Conservation (phyloP, 345 rosid genomes). For the Erucastrum elatum region DNA sequence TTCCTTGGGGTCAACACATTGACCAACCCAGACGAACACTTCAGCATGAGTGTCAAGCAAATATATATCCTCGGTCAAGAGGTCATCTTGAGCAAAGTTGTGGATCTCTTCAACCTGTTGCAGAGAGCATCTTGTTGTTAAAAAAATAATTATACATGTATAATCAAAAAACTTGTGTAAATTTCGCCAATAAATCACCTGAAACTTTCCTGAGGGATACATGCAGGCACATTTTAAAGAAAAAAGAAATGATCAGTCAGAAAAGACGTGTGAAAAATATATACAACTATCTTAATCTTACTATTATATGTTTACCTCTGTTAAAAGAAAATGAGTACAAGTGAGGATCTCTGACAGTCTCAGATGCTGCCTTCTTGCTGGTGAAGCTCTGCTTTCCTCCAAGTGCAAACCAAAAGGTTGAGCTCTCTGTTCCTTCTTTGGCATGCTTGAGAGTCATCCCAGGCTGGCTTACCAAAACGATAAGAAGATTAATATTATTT, state of each 20-base stretch:
- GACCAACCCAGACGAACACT: conserved; percentile 98
- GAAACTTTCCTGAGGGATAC: conserved; percentile 71
- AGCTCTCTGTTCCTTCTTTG: conserved; percentile 98
- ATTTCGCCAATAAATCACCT: conserved; percentile 57
- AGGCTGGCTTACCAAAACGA: conserved; percentile 59
- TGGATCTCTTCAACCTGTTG: conserved; percentile 84
- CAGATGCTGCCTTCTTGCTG: conserved; percentile 65
- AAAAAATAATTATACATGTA: neutral
- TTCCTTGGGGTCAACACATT: conserved; percentile 74
- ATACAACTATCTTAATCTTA: neutral
- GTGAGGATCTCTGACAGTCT: conserved; percentile 82
- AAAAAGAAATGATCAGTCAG: conserved; percentile 13
- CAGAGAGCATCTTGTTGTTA: conserved; percentile 24
- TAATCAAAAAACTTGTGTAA: neutral
- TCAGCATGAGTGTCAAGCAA: conserved; percentile 93
- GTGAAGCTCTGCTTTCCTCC: conserved; percentile 94
- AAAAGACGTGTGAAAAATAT: neutral
- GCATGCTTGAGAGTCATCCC: conserved; percentile 87
- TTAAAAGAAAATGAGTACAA: conserved; percentile 67
- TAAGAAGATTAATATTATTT: neutral
- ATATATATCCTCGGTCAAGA: conserved; percentile 87
- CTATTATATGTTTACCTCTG: conserved; percentile 50
- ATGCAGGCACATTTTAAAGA: conserved; percentile 24
- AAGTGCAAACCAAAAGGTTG: conserved; percentile 92
- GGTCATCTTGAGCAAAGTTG: conserved; percentile 92